These are phyloP conservation scores for Starmerella geochares DNA, from an alignment of 805 yeast genomes.

Conservation along the genomic window DNA sequence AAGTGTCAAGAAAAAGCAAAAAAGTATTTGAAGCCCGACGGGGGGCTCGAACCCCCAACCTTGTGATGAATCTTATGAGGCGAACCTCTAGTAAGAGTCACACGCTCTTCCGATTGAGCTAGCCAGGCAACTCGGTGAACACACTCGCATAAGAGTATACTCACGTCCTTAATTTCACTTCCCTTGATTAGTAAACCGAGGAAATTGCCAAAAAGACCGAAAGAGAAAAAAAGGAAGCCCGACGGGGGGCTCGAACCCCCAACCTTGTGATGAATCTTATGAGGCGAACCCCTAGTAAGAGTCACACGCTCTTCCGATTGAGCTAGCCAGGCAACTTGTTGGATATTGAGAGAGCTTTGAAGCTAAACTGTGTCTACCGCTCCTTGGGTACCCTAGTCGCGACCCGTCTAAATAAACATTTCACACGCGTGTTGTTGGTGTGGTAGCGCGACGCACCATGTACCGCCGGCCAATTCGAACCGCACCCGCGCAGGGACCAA, in stretches of 20 bases:
- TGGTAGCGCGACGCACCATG: too few relatives aligned
- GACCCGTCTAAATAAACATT: not conserved
- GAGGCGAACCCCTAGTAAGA: slow-evolving; percentile 17
- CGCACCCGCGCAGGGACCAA: not conserved
- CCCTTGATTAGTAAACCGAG: not conserved
- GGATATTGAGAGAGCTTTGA: too few relatives aligned
- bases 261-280: slow-evolving; percentile 25
- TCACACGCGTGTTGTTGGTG: not conserved
- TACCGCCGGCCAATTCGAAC: slow-evolving; percentile 1
- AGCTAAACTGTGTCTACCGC: too few relatives aligned
- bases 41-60: slow-evolving; percentile 29
- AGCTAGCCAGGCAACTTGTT: slow-evolving; percentile 23
- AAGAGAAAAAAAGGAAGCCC: slow-evolving; percentile 21
- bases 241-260: slow-evolving; percentile 29
- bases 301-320: slow-evolving; percentile 28
- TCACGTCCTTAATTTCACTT: too few relatives aligned
- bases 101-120: slow-evolving; percentile 28
- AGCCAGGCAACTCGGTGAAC: slow-evolving; percentile 18
- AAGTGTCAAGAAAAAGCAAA: not conserved
- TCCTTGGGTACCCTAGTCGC: too few relatives aligned
- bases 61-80: slow-evolving; percentile 22
- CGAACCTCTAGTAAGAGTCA: slow-evolving; percentile 22
- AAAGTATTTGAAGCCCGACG: slow-evolving; percentile 23
- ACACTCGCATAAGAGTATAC: too few relatives aligned
- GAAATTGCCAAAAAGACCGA: not conserved